Evolutionary conservation across 2,329 filamentous ascomycete species (phyloP).

Genomic region (Cadophora gregata): DNA sequence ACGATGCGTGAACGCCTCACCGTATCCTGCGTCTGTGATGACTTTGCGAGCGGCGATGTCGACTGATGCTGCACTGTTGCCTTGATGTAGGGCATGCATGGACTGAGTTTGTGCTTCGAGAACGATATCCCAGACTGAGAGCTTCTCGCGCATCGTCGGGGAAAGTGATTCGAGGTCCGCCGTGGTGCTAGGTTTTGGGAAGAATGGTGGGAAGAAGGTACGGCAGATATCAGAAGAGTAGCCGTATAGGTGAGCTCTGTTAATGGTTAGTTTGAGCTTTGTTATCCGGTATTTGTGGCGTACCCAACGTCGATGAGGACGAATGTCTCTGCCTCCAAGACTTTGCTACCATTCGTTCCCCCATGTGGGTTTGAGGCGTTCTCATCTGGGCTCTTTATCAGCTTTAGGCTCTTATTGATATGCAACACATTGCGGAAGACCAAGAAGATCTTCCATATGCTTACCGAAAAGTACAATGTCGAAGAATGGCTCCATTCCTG

Average conservation of each 20-base stretch:
- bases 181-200: slow-evolving; percentile 36
- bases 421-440: neutral
- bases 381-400: slow-evolving; percentile 40
- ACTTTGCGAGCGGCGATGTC: slow-evolving; percentile 64
- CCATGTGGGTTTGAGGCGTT: slow-evolving; percentile 50
- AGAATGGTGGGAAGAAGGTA: slow-evolving; percentile 59
- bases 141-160: slow-evolving; percentile 51
- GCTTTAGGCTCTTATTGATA: neutral
- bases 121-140: slow-evolving; percentile 64
- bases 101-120: slow-evolving; percentile 66
- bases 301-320: slow-evolving; percentile 65
- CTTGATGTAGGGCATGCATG: slow-evolving; percentile 54
- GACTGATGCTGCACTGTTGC: slow-evolving; percentile 62
- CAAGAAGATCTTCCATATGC: neutral
- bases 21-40: slow-evolving; percentile 64
- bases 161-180: slow-evolving; percentile 27
- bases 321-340: slow-evolving; percentile 59
- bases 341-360: slow-evolving; percentile 52
- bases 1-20: slow-evolving; percentile 64
- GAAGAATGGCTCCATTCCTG: slow-evolving; percentile 64
- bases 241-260: slow-evolving; percentile 60
- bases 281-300: slow-evolving; percentile 17
- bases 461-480: slow-evolving; percentile 65
- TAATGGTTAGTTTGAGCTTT: neutral
- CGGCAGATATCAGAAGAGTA: slow-evolving; percentile 70